Base-by-base conservation (phyloP, 1,284 basidiomycete genomes). In the Leccinum subspadiceum region DNA sequence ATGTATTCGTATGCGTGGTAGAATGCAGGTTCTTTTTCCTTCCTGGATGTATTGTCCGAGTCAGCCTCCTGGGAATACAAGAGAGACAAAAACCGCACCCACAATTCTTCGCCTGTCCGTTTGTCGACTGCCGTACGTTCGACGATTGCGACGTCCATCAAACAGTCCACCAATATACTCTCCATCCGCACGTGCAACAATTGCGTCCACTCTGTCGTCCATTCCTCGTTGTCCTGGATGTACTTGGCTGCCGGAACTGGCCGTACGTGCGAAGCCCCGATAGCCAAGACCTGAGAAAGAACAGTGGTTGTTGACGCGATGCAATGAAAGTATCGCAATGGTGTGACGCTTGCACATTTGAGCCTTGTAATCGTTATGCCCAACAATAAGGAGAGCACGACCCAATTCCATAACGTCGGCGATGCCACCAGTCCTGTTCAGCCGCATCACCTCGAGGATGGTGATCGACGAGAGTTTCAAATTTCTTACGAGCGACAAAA, bases 1-100 rank as follows among this genome's bases (percentile, higher is more conserved):
- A 91, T 74, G 71, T 97, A 98, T 75, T 98, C 96, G 72, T 98
- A 98, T 2, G 87, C 82, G 70, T 97, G 94, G 62, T 87, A 90
- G 76, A 98, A 96, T 0, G 96, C 96, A 0, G 93, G 92, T 68
- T 98, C 96, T n/a, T 81, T 78, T 75, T 98, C 95, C 46, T 81
- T 77, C 35, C 90, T 92, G 66, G 12, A 50, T 1, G 37, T 12
- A 17, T 7, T 10, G 15, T 61, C 20, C 35, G 35, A 37, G 35
- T 37, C 35, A 66, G 53, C 37, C 22, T 15, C 20, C 29, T 35
- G 31, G 57, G 44, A 39, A 9, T 54, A 53, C 33, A 20, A 60
- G 37, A 56, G 26, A 52, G 6, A 56, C 8, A 33, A 8, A 39
- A 33, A 2, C 3, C 2, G 15, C 15, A 80, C 86, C 65, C 65